Percentiles rank a stretch among this genome's conserved stretches.
Conservation (phyloP, 371 early-diverging fungal genomes). For the Smittium mucronatum region DNA sequence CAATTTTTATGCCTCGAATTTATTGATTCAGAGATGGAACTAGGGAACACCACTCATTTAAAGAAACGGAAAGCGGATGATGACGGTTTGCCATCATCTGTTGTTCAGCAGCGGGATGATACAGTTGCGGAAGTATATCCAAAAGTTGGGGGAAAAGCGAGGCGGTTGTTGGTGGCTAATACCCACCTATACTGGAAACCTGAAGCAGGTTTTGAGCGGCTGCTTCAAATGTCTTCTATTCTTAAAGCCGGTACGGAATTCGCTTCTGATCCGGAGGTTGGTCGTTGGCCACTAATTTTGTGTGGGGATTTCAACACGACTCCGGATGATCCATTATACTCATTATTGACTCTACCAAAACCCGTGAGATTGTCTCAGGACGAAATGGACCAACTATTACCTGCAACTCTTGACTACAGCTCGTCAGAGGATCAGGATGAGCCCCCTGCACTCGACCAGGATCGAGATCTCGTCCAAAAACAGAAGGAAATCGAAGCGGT, state of each 20-base stretch:
- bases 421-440: not conserved
- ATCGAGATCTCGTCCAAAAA: not conserved
- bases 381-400: not conserved
- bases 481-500: slow-evolving; percentile 17
- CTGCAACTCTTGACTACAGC: slow-evolving; percentile 15
- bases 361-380: slow-evolving; percentile 2
- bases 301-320: slow-evolving; percentile 34
- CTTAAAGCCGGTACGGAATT: not conserved
- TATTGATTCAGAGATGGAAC: slow-evolving; percentile 4
- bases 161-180: slow-evolving; percentile 33
- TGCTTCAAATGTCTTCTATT: slow-evolving; percentile 18
- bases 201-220: slow-evolving; percentile 24
- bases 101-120: not conserved
- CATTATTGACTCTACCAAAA: slow-evolving; percentile 18
- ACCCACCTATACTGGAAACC: slow-evolving; percentile 42
- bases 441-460: not conserved
- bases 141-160: not conserved
- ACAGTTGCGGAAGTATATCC: not conserved
- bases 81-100: not conserved
- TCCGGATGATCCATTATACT: slow-evolving; percentile 31
- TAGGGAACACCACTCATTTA: not conserved
- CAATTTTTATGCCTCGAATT: slow-evolving; percentile 28
- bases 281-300: slow-evolving; percentile 16
- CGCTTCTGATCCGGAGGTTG: slow-evolving; percentile 1
- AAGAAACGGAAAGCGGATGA: not conserved